Conservation (phyloP, 257 asterid species). For the Gentiana straminea region DNA sequence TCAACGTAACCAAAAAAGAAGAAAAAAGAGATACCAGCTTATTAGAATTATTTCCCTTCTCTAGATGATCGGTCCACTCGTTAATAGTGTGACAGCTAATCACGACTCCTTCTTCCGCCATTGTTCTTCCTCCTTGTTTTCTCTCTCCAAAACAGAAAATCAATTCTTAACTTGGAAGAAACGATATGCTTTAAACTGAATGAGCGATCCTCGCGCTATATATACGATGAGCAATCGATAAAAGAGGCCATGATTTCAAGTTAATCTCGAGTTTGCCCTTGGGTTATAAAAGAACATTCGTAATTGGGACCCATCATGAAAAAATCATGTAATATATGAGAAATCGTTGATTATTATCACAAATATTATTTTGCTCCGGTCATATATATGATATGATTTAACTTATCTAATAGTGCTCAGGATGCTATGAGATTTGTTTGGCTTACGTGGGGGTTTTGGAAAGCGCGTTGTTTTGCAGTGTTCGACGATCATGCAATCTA, state of each 20-base stretch:
- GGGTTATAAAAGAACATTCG: too few relatives aligned
- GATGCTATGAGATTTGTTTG: too few relatives aligned
- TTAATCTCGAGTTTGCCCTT: slow-evolving; percentile 6
- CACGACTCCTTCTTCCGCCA: slow-evolving; percentile 70
- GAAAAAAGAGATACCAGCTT: slow-evolving; percentile 33
- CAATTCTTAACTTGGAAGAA: slow-evolving; percentile 6
- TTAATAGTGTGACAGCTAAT: slow-evolving; percentile 60
- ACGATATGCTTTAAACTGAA: neutral
- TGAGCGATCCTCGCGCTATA: neutral
- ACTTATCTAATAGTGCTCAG: too few relatives aligned
- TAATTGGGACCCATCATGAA: too few relatives aligned
- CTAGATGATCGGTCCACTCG: slow-evolving; percentile 58
- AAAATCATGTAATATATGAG: too few relatives aligned
- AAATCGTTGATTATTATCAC: too few relatives aligned
- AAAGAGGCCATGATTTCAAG: neutral
- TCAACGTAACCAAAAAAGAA: neutral
- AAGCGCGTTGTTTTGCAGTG: too few relatives aligned
- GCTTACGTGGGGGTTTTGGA: too few relatives aligned
- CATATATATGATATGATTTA: too few relatives aligned
- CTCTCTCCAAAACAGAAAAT: neutral
- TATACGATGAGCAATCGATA: too few relatives aligned
- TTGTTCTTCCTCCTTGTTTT: slow-evolving; percentile 9
- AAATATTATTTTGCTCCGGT: too few relatives aligned
- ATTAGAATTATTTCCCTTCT: slow-evolving; percentile 50
- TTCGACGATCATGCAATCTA: too few relatives aligned